Base-by-base conservation (phyloP, 2,329 filamentous ascomycete species). In the Pestalotiopsis sp. region DNA sequence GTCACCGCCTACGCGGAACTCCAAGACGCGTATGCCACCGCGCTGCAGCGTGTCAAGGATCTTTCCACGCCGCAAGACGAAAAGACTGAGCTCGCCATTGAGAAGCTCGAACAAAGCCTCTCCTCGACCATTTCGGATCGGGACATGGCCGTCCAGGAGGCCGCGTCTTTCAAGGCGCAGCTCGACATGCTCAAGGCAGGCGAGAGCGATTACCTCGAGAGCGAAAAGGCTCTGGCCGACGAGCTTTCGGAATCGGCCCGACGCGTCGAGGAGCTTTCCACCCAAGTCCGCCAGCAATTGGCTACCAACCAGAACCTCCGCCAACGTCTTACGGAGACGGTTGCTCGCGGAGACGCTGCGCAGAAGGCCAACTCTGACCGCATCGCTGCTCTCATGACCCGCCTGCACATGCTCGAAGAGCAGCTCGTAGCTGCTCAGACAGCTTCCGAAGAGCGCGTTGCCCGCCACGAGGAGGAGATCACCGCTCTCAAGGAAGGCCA, bases 381-480 rank as follows among this genome's bases (percentile, higher is more conserved):
- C 75, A 97, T 99, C 78, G 93, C 93, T 68, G 87, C 90, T 67
- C 89, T 98, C 78, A 95, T 98, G 78, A 87, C 88, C 70, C 92
- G 91, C 68, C 90, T 99, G 68, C 93, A 92, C 75, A 82, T 84
- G 17, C 89, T 98, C 64, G 96, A 98, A 78, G 95, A 98, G 70
- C 89, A 92, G 74, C 88, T 99, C 25, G 86, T 97, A 66, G 82
- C 89, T 23, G 94, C 95, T 1, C 95, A 98, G 79, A 91, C 93
- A 68, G 88, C 92, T 23, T 95, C 94, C 0, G 96, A 99, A 78
- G 94, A 95, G 63, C 91, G 91, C 52, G 89, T 98, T 68, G 83
- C 88, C 58, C 91, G 90, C 63, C 94, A 98, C 76, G 96, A 98
- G 79, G 93, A 96, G 49, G 94, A 98, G 80, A 87, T 97, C 49